A percentile compares a stretch with the other conserved stretches of the same genome.
Conservation (phyloP, 192 early-diverging fungal genomes). For the Diversispora eburnea region DNA sequence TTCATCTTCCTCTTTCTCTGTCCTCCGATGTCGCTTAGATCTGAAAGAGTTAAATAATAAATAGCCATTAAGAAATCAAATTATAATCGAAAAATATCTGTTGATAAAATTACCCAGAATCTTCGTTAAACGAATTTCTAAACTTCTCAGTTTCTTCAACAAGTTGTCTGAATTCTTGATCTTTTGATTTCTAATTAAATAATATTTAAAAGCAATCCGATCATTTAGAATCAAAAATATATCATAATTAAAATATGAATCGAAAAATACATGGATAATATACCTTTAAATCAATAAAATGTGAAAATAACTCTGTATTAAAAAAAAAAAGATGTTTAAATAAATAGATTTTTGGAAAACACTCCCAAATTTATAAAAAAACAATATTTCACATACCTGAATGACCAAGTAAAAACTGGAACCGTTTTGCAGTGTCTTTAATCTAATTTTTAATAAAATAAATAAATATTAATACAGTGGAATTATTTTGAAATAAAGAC, state of each 20-base stretch:
- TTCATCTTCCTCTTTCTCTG: slow-evolving; percentile 93
- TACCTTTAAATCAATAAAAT: slow-evolving; percentile 58
- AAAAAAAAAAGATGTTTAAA: background rate
- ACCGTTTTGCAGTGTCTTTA: slow-evolving; percentile 59
- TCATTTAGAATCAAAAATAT: background rate
- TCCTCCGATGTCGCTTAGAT: slow-evolving; percentile 85
- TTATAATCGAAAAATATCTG: background rate
- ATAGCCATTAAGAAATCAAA: background rate
- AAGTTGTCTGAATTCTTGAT: slow-evolving; percentile 50
- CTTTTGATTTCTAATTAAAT: slow-evolving; percentile 40
- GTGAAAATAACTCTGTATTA: slow-evolving; percentile 53
- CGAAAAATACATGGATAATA: background rate
- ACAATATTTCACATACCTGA: slow-evolving; percentile 26
- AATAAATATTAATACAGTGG: background rate
- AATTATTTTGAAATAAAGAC: background rate
- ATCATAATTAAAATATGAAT: background rate
- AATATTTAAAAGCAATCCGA: background rate
- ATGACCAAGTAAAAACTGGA: slow-evolving; percentile 63
- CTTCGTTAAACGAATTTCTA: slow-evolving; percentile 32
- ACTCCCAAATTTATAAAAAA: background rate
- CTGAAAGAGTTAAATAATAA: slow-evolving; percentile 27
- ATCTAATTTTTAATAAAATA: slow-evolving; percentile 35
- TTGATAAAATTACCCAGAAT: slow-evolving; percentile 37
- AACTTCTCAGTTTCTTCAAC: slow-evolving; percentile 46
- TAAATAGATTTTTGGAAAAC: background rate